Percentiles rank a stretch among this genome's conserved stretches.
phyloP scores from a whole-genome alignment of 148 eudicot species.

The Arbutus unedo region DNA sequence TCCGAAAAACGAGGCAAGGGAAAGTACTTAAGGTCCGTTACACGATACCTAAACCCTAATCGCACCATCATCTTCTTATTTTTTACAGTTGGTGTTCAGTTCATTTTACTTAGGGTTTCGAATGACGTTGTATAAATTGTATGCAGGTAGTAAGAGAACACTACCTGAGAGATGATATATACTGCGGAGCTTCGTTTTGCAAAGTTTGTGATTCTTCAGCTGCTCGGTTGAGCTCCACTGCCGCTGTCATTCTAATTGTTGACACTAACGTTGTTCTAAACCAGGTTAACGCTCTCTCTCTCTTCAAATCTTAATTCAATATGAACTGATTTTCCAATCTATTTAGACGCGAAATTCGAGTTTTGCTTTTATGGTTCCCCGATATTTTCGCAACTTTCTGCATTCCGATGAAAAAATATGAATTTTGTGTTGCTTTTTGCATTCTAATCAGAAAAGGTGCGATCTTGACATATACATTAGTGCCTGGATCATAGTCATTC shows the following conservation, averaged over 20 bases:
- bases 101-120: neutral
- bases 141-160: conserved; percentile 93
- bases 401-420: too few relatives aligned
- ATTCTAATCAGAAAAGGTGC: too few relatives aligned
- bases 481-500: too few relatives aligned
- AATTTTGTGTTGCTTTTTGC: too few relatives aligned
- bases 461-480: too few relatives aligned
- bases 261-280: conserved; percentile 94
- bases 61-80: conserved; percentile 6
- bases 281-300: conserved; percentile 43
- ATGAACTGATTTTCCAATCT: neutral
- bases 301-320: neutral
- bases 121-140: neutral
- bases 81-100: neutral
- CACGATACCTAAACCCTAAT: conserved; percentile 8
- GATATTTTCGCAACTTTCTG: too few relatives aligned
- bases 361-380: too few relatives aligned
- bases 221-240: conserved; percentile 57
- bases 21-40: conserved; percentile 67
- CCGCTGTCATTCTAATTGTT: conserved; percentile 53
- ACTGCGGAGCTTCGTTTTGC: conserved; percentile 74
- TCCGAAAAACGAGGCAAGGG: conserved; percentile 71
- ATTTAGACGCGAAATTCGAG: neutral
- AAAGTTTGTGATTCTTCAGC: conserved; percentile 52
- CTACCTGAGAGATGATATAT: conserved; percentile 89